Evolutionary conservation across 208 protist species (phyloP).

Genomic region (Acanthamoeba sp.): DNA sequence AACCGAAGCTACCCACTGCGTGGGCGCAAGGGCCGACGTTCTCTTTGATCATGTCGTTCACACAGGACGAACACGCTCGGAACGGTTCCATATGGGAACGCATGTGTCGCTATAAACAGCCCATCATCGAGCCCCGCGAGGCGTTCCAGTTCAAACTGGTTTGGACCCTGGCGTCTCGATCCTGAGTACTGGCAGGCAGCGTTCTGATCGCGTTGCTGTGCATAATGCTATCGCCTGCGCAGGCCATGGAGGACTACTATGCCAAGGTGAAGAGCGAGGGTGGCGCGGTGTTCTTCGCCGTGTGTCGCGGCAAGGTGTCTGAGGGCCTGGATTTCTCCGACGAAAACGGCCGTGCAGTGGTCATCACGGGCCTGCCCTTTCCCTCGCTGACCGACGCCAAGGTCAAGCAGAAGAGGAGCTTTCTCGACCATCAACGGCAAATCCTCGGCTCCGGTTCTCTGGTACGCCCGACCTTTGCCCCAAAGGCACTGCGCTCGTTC

Average conservation of each 20-base stretch:
- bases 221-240: too few relatives aligned
- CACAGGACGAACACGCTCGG: constrained; percentile 1
- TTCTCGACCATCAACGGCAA: constrained; percentile 84
- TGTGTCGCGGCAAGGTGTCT: constrained; percentile 96
- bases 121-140: constrained; percentile 75
- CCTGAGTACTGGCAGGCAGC: background rate
- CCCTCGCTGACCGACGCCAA: constrained; percentile 79
- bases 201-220: background rate
- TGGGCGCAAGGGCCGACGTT: too few relatives aligned
- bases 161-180: too few relatives aligned
- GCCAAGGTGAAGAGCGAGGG: constrained; percentile 75
- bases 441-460: background rate
- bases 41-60: too few relatives aligned
- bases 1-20: too few relatives aligned
- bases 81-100: constrained; percentile 74
- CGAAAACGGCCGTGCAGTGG: constrained; percentile 94
- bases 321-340: constrained; percentile 97
- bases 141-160: constrained; percentile 60
- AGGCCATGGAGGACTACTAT: constrained; percentile 87
- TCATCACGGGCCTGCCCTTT: constrained; percentile 94
- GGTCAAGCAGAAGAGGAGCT: constrained; percentile 86
- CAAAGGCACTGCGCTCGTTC: too few relatives aligned
- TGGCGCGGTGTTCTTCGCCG: constrained; percentile 96
- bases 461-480: background rate
- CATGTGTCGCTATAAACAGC: constrained; percentile 76